Percentiles rank a stretch among this genome's conserved stretches.
These are phyloP conservation scores for Phialophora tarda DNA, from an alignment of 2,329 filamentous ascomycete species.

Conservation along the genomic window DNA sequence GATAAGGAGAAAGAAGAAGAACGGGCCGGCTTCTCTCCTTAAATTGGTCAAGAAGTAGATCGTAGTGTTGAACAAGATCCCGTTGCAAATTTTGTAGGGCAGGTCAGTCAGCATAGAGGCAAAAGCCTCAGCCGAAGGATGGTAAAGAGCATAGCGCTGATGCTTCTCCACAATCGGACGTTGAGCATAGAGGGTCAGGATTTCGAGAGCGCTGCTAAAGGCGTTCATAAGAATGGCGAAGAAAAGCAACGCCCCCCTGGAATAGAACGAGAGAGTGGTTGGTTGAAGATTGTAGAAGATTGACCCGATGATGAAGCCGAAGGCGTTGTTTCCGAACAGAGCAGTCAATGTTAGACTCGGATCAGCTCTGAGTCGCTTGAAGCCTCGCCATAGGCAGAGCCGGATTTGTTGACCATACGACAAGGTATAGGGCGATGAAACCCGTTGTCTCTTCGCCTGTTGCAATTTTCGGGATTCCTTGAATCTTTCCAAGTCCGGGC, in stretches of 20 bases:
- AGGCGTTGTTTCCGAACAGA: constrained; percentile 61
- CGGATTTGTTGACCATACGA: constrained; percentile 62
- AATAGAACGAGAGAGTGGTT: constrained; percentile 65
- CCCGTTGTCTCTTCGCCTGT: constrained; percentile 53
- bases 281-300: constrained; percentile 69
- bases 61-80: constrained; percentile 76
- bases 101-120: constrained; percentile 85
- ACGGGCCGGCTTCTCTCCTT: constrained; percentile 72
- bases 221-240: constrained; percentile 68
- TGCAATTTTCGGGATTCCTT: constrained; percentile 50
- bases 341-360: constrained; percentile 68
- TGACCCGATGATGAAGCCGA: constrained; percentile 68
- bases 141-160: constrained; percentile 82
- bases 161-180: constrained; percentile 94
- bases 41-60: constrained; percentile 90
- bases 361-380: constrained; percentile 70
- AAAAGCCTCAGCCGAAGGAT: constrained; percentile 85
- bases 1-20: constrained; percentile 84
- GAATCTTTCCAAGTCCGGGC: constrained; percentile 49
- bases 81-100: constrained; percentile 79
- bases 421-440: constrained; percentile 62
- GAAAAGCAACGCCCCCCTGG: constrained; percentile 69
- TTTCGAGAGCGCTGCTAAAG: constrained; percentile 69
- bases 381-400: constrained; percentile 64
- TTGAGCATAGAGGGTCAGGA: constrained; percentile 80